phyloP scores from a whole-genome alignment of 1,139 yeast species.

The Geotrichum restrictum region DNA sequence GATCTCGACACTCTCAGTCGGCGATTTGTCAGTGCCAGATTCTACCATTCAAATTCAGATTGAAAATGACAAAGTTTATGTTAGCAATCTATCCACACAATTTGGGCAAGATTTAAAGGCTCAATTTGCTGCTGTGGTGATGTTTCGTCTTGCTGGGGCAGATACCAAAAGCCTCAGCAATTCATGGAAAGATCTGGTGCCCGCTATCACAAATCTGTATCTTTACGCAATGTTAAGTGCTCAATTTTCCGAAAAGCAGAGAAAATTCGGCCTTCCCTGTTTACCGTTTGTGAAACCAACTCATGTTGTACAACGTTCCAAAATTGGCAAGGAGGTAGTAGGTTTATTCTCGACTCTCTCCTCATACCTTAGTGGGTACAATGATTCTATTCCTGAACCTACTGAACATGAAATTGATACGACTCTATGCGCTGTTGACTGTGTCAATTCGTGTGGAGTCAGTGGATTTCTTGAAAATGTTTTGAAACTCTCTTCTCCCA shows the following conservation, averaged over 20 bases:
- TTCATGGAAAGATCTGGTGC: constrained; percentile 57
- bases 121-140: constrained; percentile 79
- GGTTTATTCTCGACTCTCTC: constrained; percentile 86
- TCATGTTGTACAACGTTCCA: constrained; percentile 57
- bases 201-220: constrained; percentile 60
- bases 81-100: constrained; percentile 75
- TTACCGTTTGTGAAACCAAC: constrained; percentile 64
- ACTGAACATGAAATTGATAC: constrained; percentile 87
- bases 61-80: constrained; percentile 56
- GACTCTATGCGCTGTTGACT: constrained; percentile 75
- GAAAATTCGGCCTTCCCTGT: constrained; percentile 28
- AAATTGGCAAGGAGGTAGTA: constrained; percentile 54
- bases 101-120: constrained; percentile 91
- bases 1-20: constrained; percentile 46
- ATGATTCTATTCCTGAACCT: constrained; percentile 87
- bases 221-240: constrained; percentile 67
- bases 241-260: constrained; percentile 51
- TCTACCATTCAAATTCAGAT: constrained; percentile 42
- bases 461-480: constrained; percentile 45
- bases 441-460: constrained; percentile 65
- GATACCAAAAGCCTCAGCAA: constrained; percentile 46
- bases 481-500: constrained; percentile 2
- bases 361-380: constrained; percentile 82
- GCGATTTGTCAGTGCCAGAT: constrained; percentile 39
- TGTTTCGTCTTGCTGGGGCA: constrained; percentile 70